phyloP scores from a whole-genome alignment of 2,329 filamentous ascomycete species.

The Hortaea sp. region DNA sequence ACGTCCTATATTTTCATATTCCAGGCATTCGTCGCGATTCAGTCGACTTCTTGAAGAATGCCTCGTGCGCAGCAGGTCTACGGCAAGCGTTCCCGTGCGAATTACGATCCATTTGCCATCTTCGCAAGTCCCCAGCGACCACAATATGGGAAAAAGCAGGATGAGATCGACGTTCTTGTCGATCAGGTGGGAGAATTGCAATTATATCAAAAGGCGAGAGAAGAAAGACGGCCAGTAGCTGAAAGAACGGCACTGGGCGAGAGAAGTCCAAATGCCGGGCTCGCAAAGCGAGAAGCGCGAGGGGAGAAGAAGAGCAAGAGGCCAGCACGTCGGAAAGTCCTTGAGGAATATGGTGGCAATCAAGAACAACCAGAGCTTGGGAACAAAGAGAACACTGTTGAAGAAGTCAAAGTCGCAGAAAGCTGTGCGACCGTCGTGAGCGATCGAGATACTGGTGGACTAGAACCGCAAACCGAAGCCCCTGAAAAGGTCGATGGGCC shows the following conservation, averaged over 20 bases:
- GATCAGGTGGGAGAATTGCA: background rate
- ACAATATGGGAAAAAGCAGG: background rate
- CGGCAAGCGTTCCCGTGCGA: constrained; percentile 27
- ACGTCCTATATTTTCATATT: background rate
- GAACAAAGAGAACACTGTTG: background rate
- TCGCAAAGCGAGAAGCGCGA: background rate
- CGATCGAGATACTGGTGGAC: background rate
- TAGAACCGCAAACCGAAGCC: background rate
- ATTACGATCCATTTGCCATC: constrained; percentile 12
- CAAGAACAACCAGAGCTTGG: background rate
- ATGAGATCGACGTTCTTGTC: background rate
- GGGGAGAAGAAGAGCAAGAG: background rate
- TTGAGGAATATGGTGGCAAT: background rate
- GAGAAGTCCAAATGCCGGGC: background rate
- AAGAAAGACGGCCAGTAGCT: background rate
- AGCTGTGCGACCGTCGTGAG: no score
- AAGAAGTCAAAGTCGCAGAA: background rate
- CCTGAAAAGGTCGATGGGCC: background rate
- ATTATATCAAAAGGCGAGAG: background rate
- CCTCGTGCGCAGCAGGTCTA: constrained; percentile 28
- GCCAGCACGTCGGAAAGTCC: background rate
- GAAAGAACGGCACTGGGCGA: background rate
- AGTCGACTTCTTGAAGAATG: constrained; percentile 11
- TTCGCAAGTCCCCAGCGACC: constrained; percentile 9
- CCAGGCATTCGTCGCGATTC: background rate